Evolutionary conservation across 1,139 yeast genomes (phyloP).

Genomic region (Wickerhamomyces sp.): DNA sequence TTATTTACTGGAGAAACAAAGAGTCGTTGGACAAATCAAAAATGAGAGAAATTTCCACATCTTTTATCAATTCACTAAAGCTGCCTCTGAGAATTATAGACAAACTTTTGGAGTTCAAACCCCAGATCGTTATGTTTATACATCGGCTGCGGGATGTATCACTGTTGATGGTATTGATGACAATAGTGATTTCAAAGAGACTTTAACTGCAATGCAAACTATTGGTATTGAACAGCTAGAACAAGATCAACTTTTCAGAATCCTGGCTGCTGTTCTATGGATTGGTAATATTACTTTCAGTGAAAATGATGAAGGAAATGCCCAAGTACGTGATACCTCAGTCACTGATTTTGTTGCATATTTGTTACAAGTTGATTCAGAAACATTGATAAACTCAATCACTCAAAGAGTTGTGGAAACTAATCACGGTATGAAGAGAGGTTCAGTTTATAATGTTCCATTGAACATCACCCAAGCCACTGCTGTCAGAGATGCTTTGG

Average conservation of each 20-base stretch:
- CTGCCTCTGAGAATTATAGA: constrained; percentile 81
- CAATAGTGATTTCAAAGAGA: constrained; percentile 68
- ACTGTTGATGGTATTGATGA: constrained; percentile 87
- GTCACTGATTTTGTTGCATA: constrained; percentile 95
- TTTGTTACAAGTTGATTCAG: constrained; percentile 74
- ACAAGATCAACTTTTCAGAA: constrained; percentile 84
- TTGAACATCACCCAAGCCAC: constrained; percentile 87
- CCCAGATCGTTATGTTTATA: constrained; percentile 88
- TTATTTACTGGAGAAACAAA: constrained; percentile 86
- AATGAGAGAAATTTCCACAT: constrained; percentile 96
- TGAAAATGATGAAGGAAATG: constrained; percentile 86
- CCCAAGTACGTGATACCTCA: constrained; percentile 73
- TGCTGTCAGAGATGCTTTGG: constrained; percentile 92
- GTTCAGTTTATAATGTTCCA: constrained; percentile 93
- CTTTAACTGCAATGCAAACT: constrained; percentile 78
- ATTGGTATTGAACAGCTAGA: constrained; percentile 80
- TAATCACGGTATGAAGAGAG: constrained; percentile 80
- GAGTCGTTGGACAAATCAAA: constrained; percentile 90
- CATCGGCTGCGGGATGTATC: constrained; percentile 83
- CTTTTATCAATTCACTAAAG: constrained; percentile 92
- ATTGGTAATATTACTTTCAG: constrained; percentile 84
- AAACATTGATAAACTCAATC: constrained; percentile 59
- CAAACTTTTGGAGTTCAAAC: constrained; percentile 83
- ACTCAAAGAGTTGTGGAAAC: constrained; percentile 87
- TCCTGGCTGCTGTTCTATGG: constrained; percentile 87